A percentile compares a stretch with the other conserved stretches of the same genome.
Evolutionary conservation across 148 eudicot genomes (phyloP).

Genomic region (Arctostaphylos glauca): DNA sequence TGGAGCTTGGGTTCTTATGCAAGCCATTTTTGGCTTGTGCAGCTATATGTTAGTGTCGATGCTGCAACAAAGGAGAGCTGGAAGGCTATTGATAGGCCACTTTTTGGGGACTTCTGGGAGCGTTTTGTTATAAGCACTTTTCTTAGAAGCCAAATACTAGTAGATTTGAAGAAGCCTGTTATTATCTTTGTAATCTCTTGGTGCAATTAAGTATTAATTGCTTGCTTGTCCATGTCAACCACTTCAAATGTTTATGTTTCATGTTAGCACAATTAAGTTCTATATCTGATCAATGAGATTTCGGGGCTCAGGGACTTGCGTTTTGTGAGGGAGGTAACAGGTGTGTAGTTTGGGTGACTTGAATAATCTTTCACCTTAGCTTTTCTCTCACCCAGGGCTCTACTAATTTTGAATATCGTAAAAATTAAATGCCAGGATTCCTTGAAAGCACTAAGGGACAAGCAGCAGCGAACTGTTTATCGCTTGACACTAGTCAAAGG

Average conservation of each 20-base stretch:
- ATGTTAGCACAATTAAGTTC: background rate
- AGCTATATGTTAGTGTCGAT: constrained; percentile 98
- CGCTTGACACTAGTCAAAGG: constrained; percentile 95
- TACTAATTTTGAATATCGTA: constrained; percentile 1
- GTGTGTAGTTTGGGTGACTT: background rate
- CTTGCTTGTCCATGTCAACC: background rate
- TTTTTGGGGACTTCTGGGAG: constrained; percentile 98
- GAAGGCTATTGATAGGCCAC: constrained; percentile 99
- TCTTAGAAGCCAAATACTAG: background rate
- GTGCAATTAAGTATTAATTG: too few species aligned
- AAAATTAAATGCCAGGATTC: constrained; percentile 62
- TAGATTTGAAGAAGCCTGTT: background rate
- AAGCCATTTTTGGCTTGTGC: constrained; percentile 20
- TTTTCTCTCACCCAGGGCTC: background rate
- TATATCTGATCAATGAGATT: background rate
- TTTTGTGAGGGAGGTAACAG: background rate
- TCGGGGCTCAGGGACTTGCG: background rate
- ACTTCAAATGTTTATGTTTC: background rate
- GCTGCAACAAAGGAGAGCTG: constrained; percentile 93
- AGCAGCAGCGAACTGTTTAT: constrained; percentile 94
- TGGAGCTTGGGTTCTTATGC: background rate
- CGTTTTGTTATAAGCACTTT: constrained; percentile 67
- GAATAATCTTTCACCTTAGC: background rate
- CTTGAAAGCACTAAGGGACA: constrained; percentile 69
- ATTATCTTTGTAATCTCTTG: background rate